Evolutionary conservation across 345 rosid species (phyloP).

Genomic region (Corchorus capsularis): DNA sequence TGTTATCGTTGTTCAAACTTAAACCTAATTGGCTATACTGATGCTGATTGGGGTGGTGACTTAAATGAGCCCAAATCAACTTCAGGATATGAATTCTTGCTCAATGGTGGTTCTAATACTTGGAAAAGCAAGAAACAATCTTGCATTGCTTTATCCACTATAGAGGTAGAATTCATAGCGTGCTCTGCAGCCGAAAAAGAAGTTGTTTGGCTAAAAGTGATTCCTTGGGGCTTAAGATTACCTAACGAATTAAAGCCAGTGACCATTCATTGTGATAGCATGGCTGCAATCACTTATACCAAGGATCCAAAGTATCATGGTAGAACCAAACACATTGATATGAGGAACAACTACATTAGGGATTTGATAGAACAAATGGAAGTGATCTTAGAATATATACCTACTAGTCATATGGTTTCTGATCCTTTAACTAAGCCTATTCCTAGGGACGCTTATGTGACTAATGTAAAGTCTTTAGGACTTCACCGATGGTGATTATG

Average conservation of each 20-base stretch:
- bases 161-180: background rate
- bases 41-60: background rate
- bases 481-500: background rate
- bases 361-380: background rate
- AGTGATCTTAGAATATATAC: background rate
- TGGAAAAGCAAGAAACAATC: conserved; percentile 1
- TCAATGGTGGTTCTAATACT: background rate
- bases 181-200: background rate
- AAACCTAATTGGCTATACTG: background rate
- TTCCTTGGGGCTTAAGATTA: background rate
- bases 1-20: background rate
- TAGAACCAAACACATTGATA: conserved; percentile 21
- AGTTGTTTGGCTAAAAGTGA: background rate
- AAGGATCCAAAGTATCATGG: conserved; percentile 20
- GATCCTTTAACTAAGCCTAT: conserved; percentile 5
- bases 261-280: background rate
- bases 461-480: conserved; percentile 1
- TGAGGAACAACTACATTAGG: background rate
- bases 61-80: background rate
- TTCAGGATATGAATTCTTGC: conserved; percentile 3
- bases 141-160: background rate
- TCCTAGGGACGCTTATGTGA: background rate
- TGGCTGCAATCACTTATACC: background rate
- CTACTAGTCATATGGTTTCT: background rate
- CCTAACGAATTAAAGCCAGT: background rate